These are phyloP conservation scores for Gossypium mustelinum DNA, from an alignment of 345 rosid genomes.

Conservation along the genomic window DNA sequence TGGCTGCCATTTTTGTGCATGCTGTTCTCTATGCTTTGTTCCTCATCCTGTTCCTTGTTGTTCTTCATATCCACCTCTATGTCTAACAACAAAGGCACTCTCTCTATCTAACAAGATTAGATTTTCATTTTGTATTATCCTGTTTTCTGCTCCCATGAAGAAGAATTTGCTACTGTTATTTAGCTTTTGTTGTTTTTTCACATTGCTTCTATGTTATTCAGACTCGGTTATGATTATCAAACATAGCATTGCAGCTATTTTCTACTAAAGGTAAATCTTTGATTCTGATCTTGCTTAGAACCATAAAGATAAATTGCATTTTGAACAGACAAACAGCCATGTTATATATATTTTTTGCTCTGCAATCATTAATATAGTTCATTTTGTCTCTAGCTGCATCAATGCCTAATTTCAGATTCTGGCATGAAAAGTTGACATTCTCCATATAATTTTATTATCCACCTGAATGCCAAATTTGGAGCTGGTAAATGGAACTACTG, in stretches of 20 bases:
- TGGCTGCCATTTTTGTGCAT: slow-evolving; percentile 71
- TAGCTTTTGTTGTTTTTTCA: no score
- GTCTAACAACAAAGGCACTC: slow-evolving; percentile 23
- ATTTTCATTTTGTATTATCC: neutral
- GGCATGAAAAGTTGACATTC: neutral
- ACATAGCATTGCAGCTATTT: no score
- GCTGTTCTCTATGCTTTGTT: slow-evolving; percentile 62
- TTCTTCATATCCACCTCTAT: slow-evolving; percentile 71
- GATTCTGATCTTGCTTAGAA: no score
- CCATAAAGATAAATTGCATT: neutral
- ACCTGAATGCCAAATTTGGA: neutral
- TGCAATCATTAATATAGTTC: neutral
- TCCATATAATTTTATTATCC: neutral
- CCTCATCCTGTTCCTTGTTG: slow-evolving; percentile 60
- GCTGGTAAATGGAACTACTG: neutral
- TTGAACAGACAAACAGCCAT: neutral
- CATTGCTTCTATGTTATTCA: neutral
- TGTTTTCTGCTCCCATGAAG: neutral
- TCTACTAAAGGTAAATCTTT: no score
- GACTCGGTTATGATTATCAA: neutral
- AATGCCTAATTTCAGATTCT: neutral
- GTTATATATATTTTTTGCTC: neutral
- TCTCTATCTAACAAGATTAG: neutral
- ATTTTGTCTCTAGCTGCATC: neutral
- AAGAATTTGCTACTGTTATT: neutral